A percentile compares a stretch with the other conserved stretches of the same genome.
Conservation (phyloP, 108 stramenopile species). For the Nitzschia sp. region DNA sequence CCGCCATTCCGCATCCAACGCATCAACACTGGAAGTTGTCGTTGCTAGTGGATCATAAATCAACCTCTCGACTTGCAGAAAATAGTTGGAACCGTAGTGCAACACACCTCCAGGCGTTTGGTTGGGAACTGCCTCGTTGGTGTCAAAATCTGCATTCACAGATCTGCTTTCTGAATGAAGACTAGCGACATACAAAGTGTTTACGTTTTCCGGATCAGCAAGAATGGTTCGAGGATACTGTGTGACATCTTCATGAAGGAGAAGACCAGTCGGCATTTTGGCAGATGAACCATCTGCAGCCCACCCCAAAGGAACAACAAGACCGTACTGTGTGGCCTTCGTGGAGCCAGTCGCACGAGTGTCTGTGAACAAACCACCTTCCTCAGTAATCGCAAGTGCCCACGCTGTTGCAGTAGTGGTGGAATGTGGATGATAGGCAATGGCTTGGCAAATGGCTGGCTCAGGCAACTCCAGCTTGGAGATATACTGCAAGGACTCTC, state of each 20-base stretch:
- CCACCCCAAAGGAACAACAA: conserved; percentile 10
- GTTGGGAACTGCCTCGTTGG: conserved; percentile 12
- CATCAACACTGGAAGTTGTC: not conserved
- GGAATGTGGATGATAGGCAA: conserved; percentile 3
- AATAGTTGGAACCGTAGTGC: conserved; percentile 28
- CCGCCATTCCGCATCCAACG: conserved; percentile 9
- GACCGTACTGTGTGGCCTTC: conserved; percentile 31
- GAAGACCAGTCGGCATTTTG: not conserved
- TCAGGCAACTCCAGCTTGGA: conserved; percentile 26
- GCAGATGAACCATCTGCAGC: conserved; percentile 13
- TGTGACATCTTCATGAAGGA: conserved; percentile 20
- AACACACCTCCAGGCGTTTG: conserved; percentile 21
- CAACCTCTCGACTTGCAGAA: conserved; percentile 23
- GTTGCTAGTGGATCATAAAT: not conserved
- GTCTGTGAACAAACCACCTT: conserved; percentile 33
- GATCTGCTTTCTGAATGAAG: conserved; percentile 10
- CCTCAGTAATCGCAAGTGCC: conserved; percentile 26
- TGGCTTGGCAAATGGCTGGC: conserved; percentile 30
- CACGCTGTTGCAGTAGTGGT: not conserved
- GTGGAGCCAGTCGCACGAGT: conserved; percentile 20
- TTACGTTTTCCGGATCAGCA: not conserved
- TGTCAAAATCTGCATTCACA: not conserved
- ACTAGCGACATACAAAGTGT: conserved; percentile 15
- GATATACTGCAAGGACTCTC: conserved; percentile 16
- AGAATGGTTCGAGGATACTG: conserved; percentile 17